Conservation (phyloP, 1,284 basidiomycete species). For the Ustilago xerochloae region DNA sequence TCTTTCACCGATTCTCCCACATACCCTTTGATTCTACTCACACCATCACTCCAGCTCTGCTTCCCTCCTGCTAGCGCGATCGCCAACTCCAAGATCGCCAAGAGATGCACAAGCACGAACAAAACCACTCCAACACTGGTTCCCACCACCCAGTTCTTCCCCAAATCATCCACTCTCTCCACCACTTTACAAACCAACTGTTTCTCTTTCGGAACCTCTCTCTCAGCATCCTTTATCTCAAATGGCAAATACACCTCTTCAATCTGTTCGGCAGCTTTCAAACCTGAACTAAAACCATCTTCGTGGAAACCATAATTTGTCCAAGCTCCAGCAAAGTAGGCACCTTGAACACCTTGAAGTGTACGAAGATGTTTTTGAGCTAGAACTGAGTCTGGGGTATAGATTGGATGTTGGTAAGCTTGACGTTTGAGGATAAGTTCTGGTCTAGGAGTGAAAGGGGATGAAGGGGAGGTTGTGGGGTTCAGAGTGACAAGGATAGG, state of each 20-base stretch:
- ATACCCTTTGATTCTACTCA: conserved; percentile 7
- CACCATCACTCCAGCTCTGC: not conserved
- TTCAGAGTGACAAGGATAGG: conserved; percentile 80
- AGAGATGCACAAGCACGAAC: conserved; percentile 8
- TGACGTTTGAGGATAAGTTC: conserved; percentile 72
- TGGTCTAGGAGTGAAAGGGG: conserved; percentile 39
- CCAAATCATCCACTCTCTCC: conserved; percentile 12
- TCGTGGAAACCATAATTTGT: conserved; percentile 81
- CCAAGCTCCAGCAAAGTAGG: conserved; percentile 83
- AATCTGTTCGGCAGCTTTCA: conserved; percentile 66
- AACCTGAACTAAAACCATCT: conserved; percentile 78
- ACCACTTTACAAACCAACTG: conserved; percentile 6
- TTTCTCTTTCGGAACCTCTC: conserved; percentile 14
- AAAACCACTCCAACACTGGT: not conserved
- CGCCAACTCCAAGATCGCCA: conserved; percentile 17
- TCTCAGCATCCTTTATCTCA: conserved; percentile 64
- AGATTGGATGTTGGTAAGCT: conserved; percentile 78
- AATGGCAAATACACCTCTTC: conserved; percentile 68
- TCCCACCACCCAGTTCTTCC: conserved; percentile 1
- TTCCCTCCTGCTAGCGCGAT: not conserved
- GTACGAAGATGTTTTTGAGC: conserved; percentile 73
- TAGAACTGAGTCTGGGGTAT: conserved; percentile 69
- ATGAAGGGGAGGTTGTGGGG: conserved; percentile 70
- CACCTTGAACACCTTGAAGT: conserved; percentile 75
- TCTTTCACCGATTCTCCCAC: not conserved